Conservation (phyloP, 2,329 filamentous ascomycete species). For the Pseudocercospora crystallina region DNA sequence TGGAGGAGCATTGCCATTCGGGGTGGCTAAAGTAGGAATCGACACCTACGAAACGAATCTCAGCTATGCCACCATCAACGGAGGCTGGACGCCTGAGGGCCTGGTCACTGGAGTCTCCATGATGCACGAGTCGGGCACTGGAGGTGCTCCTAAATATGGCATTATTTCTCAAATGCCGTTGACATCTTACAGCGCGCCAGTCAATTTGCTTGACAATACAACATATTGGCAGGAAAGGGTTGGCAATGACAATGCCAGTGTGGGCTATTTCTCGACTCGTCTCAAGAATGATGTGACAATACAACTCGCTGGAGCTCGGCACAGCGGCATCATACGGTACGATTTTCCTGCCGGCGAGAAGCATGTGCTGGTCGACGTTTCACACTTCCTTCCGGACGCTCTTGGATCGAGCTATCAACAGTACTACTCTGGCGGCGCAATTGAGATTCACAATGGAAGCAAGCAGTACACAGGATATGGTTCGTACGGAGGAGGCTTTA, state of each 20-base stretch:
- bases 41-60: slow-evolving; percentile 39
- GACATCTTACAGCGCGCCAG: slow-evolving; percentile 43
- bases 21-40: slow-evolving; percentile 46
- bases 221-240: slow-evolving; percentile 41
- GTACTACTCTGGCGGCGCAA: slow-evolving; percentile 59
- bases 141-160: slow-evolving; percentile 69
- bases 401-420: slow-evolving; percentile 49
- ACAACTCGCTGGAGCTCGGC: slow-evolving; percentile 57
- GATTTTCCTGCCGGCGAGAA: slow-evolving; percentile 52
- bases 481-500: slow-evolving; percentile 65
- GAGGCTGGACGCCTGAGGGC: slow-evolving; percentile 40
- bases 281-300: slow-evolving; percentile 57
- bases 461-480: slow-evolving; percentile 58
- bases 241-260: slow-evolving; percentile 45
- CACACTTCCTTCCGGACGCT: slow-evolving; percentile 59
- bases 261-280: slow-evolving; percentile 62
- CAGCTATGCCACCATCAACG: slow-evolving; percentile 40
- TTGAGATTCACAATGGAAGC: slow-evolving; percentile 51
- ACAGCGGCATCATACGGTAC: slow-evolving; percentile 62
- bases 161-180: slow-evolving; percentile 55
- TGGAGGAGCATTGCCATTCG: slow-evolving; percentile 43
- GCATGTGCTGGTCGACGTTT: slow-evolving; percentile 61
- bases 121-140: slow-evolving; percentile 67
- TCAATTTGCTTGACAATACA: slow-evolving; percentile 41
- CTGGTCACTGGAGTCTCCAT: slow-evolving; percentile 38